Base-by-base conservation (phyloP, 495 filamentous ascomycete genomes). In the Barbatosphaeria neglecta region DNA sequence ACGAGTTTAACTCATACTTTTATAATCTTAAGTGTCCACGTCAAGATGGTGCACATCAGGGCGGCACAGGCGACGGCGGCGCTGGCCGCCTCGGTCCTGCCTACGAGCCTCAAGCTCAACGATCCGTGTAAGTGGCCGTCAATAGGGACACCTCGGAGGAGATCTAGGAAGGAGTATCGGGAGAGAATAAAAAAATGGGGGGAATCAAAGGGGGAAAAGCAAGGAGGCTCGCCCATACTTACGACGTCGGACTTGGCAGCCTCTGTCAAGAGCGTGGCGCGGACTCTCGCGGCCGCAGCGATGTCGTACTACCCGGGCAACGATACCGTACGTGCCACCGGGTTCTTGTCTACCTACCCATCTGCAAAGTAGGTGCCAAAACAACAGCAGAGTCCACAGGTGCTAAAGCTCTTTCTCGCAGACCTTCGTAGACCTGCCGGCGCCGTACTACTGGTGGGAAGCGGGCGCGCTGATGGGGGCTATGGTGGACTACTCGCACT, bases 401-500 rank as follows among this genome's bases (percentile, higher is more conserved):
- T 6, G 10, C 39, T 41, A 22, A 41, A n/a, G n/a, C n/a, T n/a
- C 39, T n/a, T 6, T 18, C 18, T 16, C 16, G 6, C 45, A 44
- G 74, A 75, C 54, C 50, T 78, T 83, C 24, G 81, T 75, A 22
- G 80, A 82, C 46, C 66, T 89, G 15, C 81, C 81, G 0, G 54
- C 69, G 45, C 82, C 83, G 11, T 86, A 89, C 59, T 90, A 82
- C 67, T 90, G 84, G 84, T 89, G 84, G 84, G 76, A 87, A 63
- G 77, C 76, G 18, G 86, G 85, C 23, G 80, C 80, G 6, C 76
- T 82, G 58, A 86, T 84, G 69, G 80, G 78, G 37, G 62, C 78
- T 2, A 67, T 96, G 58, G 63, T 95, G 27, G 82, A 94, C 55
- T 95, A 96, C 60, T 90, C 82, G 61, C 85, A 79, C 58, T 86